These are phyloP conservation scores for Xylaria flabelliformis DNA, from an alignment of 495 filamentous ascomycete species.

Conservation along the genomic window DNA sequence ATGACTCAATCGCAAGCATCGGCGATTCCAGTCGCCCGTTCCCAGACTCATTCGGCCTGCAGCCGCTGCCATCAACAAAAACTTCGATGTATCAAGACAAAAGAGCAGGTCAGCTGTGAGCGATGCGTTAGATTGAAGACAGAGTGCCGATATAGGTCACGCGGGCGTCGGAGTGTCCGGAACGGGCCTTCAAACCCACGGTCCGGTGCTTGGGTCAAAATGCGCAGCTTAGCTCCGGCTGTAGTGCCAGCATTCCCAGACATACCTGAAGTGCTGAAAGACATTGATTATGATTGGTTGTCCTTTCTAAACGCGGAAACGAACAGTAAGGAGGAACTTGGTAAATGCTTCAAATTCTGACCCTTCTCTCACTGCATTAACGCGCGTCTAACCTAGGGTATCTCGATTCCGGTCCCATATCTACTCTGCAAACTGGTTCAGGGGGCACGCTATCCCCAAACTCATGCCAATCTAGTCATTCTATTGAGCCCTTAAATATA, in stretches of 20 bases:
- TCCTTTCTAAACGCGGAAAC: neutral
- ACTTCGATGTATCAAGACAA: conserved; percentile 28
- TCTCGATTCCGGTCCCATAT: neutral
- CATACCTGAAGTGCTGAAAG: neutral
- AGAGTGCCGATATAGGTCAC: conserved; percentile 25
- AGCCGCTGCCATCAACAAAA: conserved; percentile 32
- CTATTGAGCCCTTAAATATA: neutral
- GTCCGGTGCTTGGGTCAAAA: neutral
- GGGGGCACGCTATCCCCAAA: neutral
- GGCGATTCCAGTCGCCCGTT: neutral
- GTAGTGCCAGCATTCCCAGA: neutral
- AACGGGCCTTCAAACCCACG: neutral
- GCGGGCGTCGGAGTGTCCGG: neutral
- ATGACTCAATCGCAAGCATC: neutral
- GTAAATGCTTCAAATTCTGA: neutral
- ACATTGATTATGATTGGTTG: neutral
- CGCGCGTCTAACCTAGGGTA: neutral
- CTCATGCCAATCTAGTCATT: neutral
- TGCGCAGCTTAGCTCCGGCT: neutral
- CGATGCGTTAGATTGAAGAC: conserved; percentile 17
- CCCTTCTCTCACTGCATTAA: neutral
- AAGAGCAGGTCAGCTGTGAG: conserved; percentile 15
- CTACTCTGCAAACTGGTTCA: too few species aligned
- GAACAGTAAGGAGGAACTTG: neutral
- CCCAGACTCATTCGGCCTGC: conserved; percentile 28